Conservation (phyloP, 495 filamentous ascomycete species). For the Elasticomyces elasticus region DNA sequence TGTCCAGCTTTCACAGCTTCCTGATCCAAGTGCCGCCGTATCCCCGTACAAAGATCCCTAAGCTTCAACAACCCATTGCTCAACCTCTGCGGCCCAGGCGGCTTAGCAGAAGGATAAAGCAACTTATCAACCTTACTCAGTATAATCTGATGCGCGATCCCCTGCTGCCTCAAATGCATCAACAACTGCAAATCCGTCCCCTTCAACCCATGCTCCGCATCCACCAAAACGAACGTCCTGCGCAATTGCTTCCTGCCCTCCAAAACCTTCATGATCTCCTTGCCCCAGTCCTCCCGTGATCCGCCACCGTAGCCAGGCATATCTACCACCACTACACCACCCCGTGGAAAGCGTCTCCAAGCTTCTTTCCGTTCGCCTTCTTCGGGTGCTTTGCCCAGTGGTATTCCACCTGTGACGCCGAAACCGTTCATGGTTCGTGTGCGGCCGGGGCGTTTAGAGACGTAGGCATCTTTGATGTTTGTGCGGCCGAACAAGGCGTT, state of each 20-base stretch:
- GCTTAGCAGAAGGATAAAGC: slow-evolving; percentile 20
- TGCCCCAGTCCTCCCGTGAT: slow-evolving; percentile 68
- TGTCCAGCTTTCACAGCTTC: too few relatives aligned
- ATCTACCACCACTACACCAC: slow-evolving; percentile 63
- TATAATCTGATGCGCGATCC: slow-evolving; percentile 66
- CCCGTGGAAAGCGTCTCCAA: slow-evolving; percentile 22
- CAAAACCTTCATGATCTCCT: slow-evolving; percentile 79
- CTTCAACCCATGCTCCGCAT: slow-evolving; percentile 74
- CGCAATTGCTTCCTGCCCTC: slow-evolving; percentile 60
- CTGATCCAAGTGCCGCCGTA: slow-evolving; percentile 15
- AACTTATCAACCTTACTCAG: slow-evolving; percentile 69
- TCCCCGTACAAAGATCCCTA: slow-evolving; percentile 7
- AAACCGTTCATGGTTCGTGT: slow-evolving; percentile 82
- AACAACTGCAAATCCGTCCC: slow-evolving; percentile 57
- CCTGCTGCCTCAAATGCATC: slow-evolving; percentile 47
- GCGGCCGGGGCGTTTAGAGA: slow-evolving; percentile 61
- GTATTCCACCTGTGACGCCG: slow-evolving; percentile 49
- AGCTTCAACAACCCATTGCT: slow-evolving; percentile 9
- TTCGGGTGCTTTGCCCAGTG: slow-evolving; percentile 16
- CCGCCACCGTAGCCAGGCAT: slow-evolving; percentile 91
- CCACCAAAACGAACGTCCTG: slow-evolving; percentile 74
- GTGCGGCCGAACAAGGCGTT: slow-evolving; percentile 63
- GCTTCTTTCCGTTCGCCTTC: slow-evolving; percentile 31
- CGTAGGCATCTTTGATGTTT: slow-evolving; percentile 44
- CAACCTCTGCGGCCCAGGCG: slow-evolving; percentile 7